Percentiles rank a stretch among this genome's conserved stretches.
Evolutionary conservation across 306 rosid genomes (phyloP).

Genomic region (Biancaea sappan): DNA sequence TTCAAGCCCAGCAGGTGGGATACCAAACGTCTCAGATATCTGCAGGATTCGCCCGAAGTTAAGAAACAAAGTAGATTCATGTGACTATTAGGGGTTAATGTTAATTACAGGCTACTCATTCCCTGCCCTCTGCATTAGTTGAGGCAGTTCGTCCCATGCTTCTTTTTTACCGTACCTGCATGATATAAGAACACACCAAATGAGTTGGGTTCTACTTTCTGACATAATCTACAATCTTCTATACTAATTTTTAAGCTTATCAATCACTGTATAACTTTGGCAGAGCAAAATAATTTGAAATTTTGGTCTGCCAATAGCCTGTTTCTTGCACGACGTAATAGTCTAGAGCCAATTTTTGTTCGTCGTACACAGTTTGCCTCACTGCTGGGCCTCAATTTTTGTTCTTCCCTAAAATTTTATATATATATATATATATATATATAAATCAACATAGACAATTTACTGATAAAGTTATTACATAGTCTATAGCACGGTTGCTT

Average conservation of each 20-base stretch:
- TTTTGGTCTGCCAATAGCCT: not conserved
- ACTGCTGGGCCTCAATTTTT: not conserved
- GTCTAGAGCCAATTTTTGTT: not conserved
- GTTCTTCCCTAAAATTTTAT: not conserved
- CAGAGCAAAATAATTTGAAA: not conserved
- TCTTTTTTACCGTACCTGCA: conserved; percentile 79
- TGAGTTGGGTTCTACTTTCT: conserved; percentile 14
- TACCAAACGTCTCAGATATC: conserved; percentile 24
- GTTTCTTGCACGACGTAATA: not conserved
- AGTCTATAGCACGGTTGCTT: conserved; percentile 88
- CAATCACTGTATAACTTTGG: not conserved
- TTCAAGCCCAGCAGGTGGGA: conserved; percentile 7
- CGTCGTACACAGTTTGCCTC: not conserved
- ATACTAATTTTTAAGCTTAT: not conserved
- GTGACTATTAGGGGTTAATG: conserved; percentile 15
- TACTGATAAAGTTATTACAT: conserved; percentile 53
- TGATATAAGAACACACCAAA: conserved; percentile 26
- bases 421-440: too few species aligned
- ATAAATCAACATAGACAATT: conserved; percentile 11
- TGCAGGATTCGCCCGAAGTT: conserved; percentile 1
- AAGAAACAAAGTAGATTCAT: not conserved
- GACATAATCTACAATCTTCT: not conserved
- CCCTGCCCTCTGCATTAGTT: conserved; percentile 37
- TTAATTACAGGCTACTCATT: conserved; percentile 15
- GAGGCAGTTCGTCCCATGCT: conserved; percentile 59